These are phyloP conservation scores for Melanomma pulvis-pyrius DNA, from an alignment of 495 filamentous ascomycete genomes.

Conservation along the genomic window DNA sequence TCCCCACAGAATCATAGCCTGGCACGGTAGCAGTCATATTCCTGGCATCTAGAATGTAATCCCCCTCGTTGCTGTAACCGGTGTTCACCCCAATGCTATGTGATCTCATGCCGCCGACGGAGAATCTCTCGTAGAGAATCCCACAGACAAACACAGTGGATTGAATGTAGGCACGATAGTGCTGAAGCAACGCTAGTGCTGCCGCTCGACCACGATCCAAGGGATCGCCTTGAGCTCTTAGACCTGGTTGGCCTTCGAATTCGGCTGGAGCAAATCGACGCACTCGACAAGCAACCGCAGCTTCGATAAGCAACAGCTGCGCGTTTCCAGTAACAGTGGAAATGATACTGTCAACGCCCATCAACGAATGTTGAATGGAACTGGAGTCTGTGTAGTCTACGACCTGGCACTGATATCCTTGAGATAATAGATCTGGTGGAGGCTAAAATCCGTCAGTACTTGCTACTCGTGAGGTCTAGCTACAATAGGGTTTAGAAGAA, in stretches of 20 bases:
- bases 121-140: constrained; percentile 76
- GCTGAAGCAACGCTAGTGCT: constrained; percentile 58
- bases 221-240: constrained; percentile 49
- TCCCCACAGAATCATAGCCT: constrained; percentile 51
- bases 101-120: constrained; percentile 60
- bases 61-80: constrained; percentile 57
- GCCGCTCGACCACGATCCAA: constrained; percentile 60
- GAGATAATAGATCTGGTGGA: constrained; percentile 42
- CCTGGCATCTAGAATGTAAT: constrained; percentile 65
- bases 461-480: not conserved
- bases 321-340: constrained; percentile 68
- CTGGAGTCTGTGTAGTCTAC: constrained; percentile 64
- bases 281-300: constrained; percentile 65
- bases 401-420: constrained; percentile 60
- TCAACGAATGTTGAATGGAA: constrained; percentile 63
- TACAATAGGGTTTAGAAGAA: not conserved
- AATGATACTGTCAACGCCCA: constrained; percentile 73
- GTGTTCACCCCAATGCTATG: constrained; percentile 56
- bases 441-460: constrained; percentile 25
- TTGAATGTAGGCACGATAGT: constrained; percentile 58
- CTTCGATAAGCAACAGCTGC: constrained; percentile 73
- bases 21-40: constrained; percentile 62
- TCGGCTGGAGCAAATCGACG: constrained; percentile 73
- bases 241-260: constrained; percentile 64
- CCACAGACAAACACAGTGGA: constrained; percentile 73